Base-by-base conservation (phyloP, 2,329 filamentous ascomycete genomes). In the Biscogniauxia sp. region DNA sequence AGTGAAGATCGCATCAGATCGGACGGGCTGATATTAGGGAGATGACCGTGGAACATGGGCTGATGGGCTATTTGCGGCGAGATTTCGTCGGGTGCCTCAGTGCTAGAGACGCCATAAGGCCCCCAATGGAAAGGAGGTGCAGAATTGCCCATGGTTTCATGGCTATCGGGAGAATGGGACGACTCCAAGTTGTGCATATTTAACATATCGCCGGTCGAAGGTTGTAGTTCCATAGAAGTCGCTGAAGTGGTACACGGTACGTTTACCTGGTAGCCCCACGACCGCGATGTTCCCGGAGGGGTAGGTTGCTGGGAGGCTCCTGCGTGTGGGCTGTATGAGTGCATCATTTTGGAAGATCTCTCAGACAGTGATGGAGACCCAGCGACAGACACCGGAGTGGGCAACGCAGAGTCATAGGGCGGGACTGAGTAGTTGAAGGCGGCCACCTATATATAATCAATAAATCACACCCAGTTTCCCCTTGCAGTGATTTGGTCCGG, bases 361-460 rank as follows among this genome's bases (percentile, higher is more conserved):
- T 82, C 79, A 57, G 77, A 75, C 51, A 82, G 66, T 54, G 79
- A 78, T 57, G 82, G 82, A 32, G 82, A 84, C 26, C 74, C 77
- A 58, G 76, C 74, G 54, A 75, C 75, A 53, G 82, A 84, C n/a
- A 79, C 78, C 25, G 83, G 82, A n/a, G 82, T 83, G 54, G 82
- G 72, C 58, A 84, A 73, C 52, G 74, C 75, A 45, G 77, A 70
- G 64, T 82, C 80, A 72, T 75, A 78, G 63, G 69, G 69, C 57
- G 65, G 68, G 58, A 68, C 67, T 15, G 76, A 68, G 54, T 75
- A 75, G 70, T 72, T 75, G 69, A 77, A 78, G 17, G 74, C 73
- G 50, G 75, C 72, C n/a, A 76, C 70, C 66, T 75, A 66, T 54
- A 67, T 68, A 37, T 23, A 32, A 32, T 45, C 26, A 63, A 67